These are phyloP conservation scores for Coemansia sp. DNA, from an alignment of 192 early-diverging fungal species.

Conservation along the genomic window DNA sequence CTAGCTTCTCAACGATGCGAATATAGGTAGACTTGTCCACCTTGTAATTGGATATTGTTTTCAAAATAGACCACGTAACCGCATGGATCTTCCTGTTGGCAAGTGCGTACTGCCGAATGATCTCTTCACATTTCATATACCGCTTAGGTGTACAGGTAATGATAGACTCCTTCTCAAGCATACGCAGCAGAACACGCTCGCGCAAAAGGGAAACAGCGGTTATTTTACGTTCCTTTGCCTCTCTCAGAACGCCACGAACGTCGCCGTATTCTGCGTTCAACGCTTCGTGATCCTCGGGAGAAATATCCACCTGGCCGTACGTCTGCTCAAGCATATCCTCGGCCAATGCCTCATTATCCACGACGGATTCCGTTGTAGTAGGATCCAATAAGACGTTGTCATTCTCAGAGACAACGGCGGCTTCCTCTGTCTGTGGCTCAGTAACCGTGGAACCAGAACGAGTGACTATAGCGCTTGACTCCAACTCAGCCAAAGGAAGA, in stretches of 20 bases:
- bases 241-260: slow-evolving; percentile 17
- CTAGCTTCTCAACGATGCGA: slow-evolving; percentile 19
- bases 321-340: background rate
- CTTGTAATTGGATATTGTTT: slow-evolving; percentile 1
- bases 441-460: background rate
- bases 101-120: slow-evolving; percentile 10
- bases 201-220: slow-evolving; percentile 23
- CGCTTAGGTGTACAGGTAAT: background rate
- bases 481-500: background rate
- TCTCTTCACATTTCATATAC: slow-evolving; percentile 3
- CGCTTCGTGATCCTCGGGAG: background rate
- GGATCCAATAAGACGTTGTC: background rate
- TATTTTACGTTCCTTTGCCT: slow-evolving; percentile 15
- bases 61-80: slow-evolving; percentile 10
- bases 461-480: background rate
- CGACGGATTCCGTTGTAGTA: background rate
- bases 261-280: slow-evolving; percentile 2
- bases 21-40: slow-evolving; percentile 42
- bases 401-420: background rate
- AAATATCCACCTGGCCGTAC: background rate
- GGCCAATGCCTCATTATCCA: background rate
- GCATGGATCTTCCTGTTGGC: slow-evolving; percentile 1
- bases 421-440: background rate
- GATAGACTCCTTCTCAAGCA: slow-evolving; percentile 29
- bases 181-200: slow-evolving; percentile 23